Evolutionary conservation across 345 rosid genomes (phyloP), one percentile per base, ranked within the genome.

Genomic region (Lumnitzera racemosa): DNA sequence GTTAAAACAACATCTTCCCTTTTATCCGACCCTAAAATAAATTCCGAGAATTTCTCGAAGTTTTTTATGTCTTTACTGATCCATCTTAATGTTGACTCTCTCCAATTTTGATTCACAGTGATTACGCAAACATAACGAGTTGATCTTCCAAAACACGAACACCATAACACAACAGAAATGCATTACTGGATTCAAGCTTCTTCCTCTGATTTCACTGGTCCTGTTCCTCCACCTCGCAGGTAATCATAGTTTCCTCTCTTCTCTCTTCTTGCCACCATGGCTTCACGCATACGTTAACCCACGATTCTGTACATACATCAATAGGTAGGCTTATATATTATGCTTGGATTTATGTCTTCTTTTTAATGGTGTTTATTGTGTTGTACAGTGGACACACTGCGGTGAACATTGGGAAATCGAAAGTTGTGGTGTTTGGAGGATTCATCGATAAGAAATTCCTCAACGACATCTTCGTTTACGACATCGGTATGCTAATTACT

Each of bases 221-320:
- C 79, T 71, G 74, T 76, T 67, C 97, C 96, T 49, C 89, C 72
- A 59, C 88, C 95, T n/a, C 90, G 99, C 68, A 94, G 99, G 99
- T 72, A 58, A 51, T 6, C n/a, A 55, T 12, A 15, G 4, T 29
- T 51, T 31, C 53, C 15, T 50, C 51, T 49, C 47, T 46, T 46
- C 15, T 47, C 27, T 51, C 23, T 55, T 27, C 49, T 51, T 47
- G 27, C 16, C 46, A 5, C n/a, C 41, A 27, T 59, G 4, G n/a
- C 11, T 7, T 4, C 43, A 36, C 43, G 10, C 43, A 36, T 36
- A 36, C 43, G 11, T 9, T 1, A 6, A 36, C 43, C 1, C 43
- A 7, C 43, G 11, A 36, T 36, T 36, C 43, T 5, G 1, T 36
- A 9, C 11, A 36, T 27, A 27, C 11, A 9, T 36, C 5, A 9